Percentiles rank a stretch among this genome's conserved stretches.
phyloP scores from a whole-genome alignment of 2,329 filamentous ascomycete genomes.

The Penicillium sp. region DNA sequence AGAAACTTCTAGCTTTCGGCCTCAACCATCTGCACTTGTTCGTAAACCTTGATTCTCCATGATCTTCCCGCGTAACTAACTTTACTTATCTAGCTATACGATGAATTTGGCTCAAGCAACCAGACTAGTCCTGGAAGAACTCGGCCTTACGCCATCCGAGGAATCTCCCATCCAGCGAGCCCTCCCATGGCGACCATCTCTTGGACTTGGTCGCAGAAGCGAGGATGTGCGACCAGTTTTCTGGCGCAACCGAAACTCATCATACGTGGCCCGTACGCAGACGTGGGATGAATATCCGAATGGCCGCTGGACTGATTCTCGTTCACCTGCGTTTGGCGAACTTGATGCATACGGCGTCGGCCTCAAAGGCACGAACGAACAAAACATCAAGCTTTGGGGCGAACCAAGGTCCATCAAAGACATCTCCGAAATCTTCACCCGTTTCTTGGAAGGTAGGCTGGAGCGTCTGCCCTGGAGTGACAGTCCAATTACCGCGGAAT shows the following conservation, averaged over 20 bases:
- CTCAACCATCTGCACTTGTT: conserved; percentile 87
- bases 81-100: conserved; percentile 64
- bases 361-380: conserved; percentile 89
- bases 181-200: conserved; percentile 94
- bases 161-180: conserved; percentile 79
- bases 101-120: conserved; percentile 98
- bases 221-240: conserved; percentile 98
- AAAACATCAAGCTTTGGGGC: conserved; percentile 94
- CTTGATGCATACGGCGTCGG: conserved; percentile 92
- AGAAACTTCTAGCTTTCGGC: conserved; percentile 75
- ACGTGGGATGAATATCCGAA: conserved; percentile 99
- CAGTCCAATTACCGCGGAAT: conserved; percentile 76
- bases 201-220: conserved; percentile 79
- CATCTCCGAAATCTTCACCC: conserved; percentile 76
- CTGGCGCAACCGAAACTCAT: conserved; percentile 96
- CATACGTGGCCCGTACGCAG: conserved; percentile 90
- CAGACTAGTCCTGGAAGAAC: conserved; percentile 87
- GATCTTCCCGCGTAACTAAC: conserved; percentile 1
- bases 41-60: conserved; percentile 27
- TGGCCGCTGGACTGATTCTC: conserved; percentile 95
- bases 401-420: conserved; percentile 76
- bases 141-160: conserved; percentile 73
- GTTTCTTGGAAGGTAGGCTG: conserved; percentile 77
- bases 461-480: conserved; percentile 93
- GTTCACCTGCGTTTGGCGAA: conserved; percentile 94